Evolutionary conservation across 495 filamentous ascomycete species (phyloP).

Genomic region (Viridothelium virens): DNA sequence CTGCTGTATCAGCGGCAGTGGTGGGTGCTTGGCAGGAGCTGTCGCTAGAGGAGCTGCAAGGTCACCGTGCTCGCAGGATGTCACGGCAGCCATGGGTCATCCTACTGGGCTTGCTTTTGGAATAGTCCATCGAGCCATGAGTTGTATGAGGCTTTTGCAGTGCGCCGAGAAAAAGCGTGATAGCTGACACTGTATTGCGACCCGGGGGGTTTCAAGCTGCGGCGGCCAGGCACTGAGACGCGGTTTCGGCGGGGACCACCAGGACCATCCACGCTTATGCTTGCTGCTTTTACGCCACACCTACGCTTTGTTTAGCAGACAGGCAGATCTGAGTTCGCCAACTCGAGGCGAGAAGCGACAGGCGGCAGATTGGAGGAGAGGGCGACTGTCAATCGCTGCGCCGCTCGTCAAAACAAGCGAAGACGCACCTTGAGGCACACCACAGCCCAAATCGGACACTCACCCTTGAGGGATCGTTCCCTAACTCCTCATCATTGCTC

Average conservation of each 20-base stretch:
- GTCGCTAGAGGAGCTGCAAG: background rate
- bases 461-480: background rate
- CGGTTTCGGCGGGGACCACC: constrained; percentile 9
- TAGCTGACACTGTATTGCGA: constrained; percentile 7
- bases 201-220: constrained; percentile 10
- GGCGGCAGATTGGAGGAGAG: constrained; percentile 2
- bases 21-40: constrained; percentile 6
- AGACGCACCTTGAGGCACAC: background rate
- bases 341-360: background rate
- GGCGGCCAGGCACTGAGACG: constrained; percentile 2
- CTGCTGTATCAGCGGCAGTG: background rate
- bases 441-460: background rate
- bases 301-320: constrained; percentile 4
- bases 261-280: background rate
- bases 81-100: background rate
- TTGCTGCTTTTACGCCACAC: background rate
- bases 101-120: constrained; percentile 1
- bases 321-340: background rate
- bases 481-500: background rate
- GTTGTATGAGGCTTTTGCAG: constrained; percentile 7
- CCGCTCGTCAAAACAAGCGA: constrained; percentile 10
- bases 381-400: background rate
- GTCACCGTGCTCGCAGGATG: background rate
- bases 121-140: background rate
- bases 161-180: background rate